Percentiles rank a stretch among this genome's conserved stretches.
Evolutionary conservation across 495 filamentous ascomycete genomes (phyloP).

Genomic region (Cenococcum geophilum): DNA sequence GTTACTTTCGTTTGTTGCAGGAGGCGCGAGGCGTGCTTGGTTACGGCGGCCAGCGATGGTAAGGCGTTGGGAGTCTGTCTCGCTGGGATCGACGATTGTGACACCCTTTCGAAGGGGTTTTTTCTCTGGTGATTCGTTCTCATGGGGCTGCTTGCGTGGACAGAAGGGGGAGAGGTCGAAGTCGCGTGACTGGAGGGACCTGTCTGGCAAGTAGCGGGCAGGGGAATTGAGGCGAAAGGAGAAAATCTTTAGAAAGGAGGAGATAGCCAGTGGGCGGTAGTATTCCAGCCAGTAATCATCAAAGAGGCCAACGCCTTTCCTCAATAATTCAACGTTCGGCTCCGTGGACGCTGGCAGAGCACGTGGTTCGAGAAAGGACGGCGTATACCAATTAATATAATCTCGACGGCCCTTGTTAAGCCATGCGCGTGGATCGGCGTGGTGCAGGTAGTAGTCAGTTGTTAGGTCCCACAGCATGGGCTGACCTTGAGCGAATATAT

Average conservation of each 20-base stretch:
- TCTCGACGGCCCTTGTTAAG: conserved; percentile 56
- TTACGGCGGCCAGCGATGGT: conserved; percentile 6
- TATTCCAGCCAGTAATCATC: conserved; percentile 99
- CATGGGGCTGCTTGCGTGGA: conserved; percentile 42
- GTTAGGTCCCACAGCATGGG: conserved; percentile 97
- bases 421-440: conserved; percentile 72
- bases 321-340: conserved; percentile 31
- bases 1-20: conserved; percentile 2
- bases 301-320: conserved; percentile 59
- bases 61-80: conserved; percentile 16
- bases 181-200: conserved; percentile 58
- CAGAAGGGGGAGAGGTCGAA: conserved; percentile 71
- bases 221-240: conserved; percentile 85
- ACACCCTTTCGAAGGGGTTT: conserved; percentile 54
- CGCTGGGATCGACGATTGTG: conserved; percentile 53
- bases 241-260: conserved; percentile 83
- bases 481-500: conserved; percentile 81
- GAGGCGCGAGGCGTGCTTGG: conserved; percentile 8
- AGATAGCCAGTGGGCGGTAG: conserved; percentile 79
- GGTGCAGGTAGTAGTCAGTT: conserved; percentile 95
- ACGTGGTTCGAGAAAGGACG: conserved; percentile 56
- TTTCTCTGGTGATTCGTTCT: conserved; percentile 40
- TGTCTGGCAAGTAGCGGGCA: conserved; percentile 69
- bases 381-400: conserved; percentile 85
- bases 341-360: conserved; percentile 37